Evolutionary conservation across 2,329 filamentous ascomycete genomes (phyloP), one percentile per base, ranked within the genome.

Genomic region (Colletotrichum agaves): DNA sequence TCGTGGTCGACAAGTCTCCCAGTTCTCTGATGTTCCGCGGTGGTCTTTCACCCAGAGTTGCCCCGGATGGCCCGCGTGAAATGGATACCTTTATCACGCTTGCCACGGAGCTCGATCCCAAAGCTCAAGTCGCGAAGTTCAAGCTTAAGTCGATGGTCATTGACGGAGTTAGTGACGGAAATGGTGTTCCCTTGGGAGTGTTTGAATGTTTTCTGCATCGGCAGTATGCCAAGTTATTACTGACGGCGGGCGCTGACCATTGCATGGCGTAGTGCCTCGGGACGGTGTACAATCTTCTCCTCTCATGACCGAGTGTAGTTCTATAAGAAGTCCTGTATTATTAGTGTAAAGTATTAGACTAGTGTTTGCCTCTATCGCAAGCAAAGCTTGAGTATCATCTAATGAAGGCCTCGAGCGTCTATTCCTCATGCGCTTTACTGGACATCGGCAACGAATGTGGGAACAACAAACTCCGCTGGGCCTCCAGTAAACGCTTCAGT

Each of bases 401-500:
- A 23, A 13, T 27, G 8, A 2, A 37, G 35, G 23, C 35, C 44
- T 52, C 61, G 52, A 50, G 62, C 35, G 47, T 35, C 56, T 13
- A 6, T 12, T 3, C 19, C 10, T 11, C 10, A 4, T 19, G 11
- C 27, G 21, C 35, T 17, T 53, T 23, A 55, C 37, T 53, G 21
- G 11, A 73, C 71, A 6, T 71, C 63, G 52, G 72, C 71, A 10
- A 71, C 65, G 52, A 73, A 73, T 50, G 68, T 60, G 4, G 72
- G 58, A 5, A 72, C 71, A 13, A 61, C 61, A 21, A 73, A 73
- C 52, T 63, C 41, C 8, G 72, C 71, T n/a, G 71, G 69, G 2
- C 72, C 71, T 11, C 73, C 73, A 5, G 73, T 74, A 55, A 73
- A 74, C 1, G 72, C 70, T 58, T 74, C 73, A 2, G 72, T 73